These are phyloP conservation scores for Pleurozium schreberi DNA, from an alignment of 225 moss, liverwort and hornwort species.

Conservation along the genomic window DNA sequence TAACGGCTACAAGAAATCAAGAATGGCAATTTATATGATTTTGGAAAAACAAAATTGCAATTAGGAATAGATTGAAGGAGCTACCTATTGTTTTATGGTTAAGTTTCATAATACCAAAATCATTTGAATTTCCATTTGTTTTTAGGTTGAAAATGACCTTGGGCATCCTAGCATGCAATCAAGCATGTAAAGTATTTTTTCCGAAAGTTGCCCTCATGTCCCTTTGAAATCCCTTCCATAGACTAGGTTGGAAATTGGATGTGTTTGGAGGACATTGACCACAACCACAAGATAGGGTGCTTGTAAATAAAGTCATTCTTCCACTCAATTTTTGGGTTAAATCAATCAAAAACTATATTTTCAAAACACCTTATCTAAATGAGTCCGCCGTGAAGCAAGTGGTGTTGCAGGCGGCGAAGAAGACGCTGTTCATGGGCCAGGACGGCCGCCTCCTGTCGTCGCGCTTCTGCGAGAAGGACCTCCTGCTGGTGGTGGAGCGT, in stretches of 20 bases:
- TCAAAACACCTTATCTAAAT: too few species aligned
- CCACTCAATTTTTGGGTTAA: too few species aligned
- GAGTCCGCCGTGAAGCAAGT: too few species aligned
- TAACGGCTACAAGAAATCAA: background rate
- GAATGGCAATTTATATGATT: background rate
- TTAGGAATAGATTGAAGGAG: background rate
- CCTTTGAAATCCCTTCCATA: fast-evolving
- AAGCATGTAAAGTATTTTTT: too few species aligned
- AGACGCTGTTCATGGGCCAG: too few species aligned
- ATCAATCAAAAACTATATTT: too few species aligned
- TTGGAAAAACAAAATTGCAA: background rate
- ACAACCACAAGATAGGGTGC: background rate
- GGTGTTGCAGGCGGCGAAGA: too few species aligned
- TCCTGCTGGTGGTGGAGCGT: too few species aligned
- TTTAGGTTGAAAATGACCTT: background rate
- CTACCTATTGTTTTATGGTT: background rate
- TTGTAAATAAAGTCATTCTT: background rate
- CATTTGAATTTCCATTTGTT: background rate
- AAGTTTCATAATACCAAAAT: background rate
- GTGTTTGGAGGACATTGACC: fast-evolving
- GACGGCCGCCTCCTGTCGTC: too few species aligned
- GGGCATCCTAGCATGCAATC: fast-evolving
- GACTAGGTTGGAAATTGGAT: fast-evolving
- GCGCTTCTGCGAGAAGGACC: too few species aligned
- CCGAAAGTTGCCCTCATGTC: background rate